phyloP scores from a whole-genome alignment of 371 early-diverging fungal species.

The Syncephalis fuscata region DNA sequence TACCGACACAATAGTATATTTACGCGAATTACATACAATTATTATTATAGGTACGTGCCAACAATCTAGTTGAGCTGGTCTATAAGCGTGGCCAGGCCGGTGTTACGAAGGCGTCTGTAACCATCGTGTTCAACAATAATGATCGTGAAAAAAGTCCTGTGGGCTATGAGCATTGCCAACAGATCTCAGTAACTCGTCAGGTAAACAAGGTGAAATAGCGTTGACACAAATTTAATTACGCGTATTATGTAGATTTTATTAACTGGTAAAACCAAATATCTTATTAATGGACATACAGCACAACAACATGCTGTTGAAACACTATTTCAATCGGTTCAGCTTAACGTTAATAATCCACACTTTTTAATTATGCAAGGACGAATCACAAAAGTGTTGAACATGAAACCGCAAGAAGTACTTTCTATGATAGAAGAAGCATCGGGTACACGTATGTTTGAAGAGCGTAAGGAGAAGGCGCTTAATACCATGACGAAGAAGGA shows the following conservation, averaged over 20 bases:
- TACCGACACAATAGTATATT: background rate
- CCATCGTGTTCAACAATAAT: conserved; percentile 89
- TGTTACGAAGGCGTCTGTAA: conserved; percentile 90
- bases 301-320: conserved; percentile 83
- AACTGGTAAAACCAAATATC: conserved; percentile 88
- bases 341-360: conserved; percentile 97
- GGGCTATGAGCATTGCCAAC: conserved; percentile 74
- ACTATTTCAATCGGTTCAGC: conserved; percentile 90
- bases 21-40: background rate
- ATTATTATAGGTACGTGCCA: conserved; percentile 72
- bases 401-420: conserved; percentile 93
- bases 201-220: conserved; percentile 16
- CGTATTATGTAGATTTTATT: conserved; percentile 48
- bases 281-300: conserved; percentile 87
- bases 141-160: conserved; percentile 74
- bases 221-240: background rate
- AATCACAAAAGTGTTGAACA: conserved; percentile 97
- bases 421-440: conserved; percentile 99
- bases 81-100: conserved; percentile 98
- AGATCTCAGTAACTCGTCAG: conserved; percentile 90
- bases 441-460: conserved; percentile 97
- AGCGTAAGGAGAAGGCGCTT: conserved; percentile 89
- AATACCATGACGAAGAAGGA: conserved; percentile 93
- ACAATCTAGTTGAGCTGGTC: conserved; percentile 87
- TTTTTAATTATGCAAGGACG: conserved; percentile 98